Percentiles rank a stretch among this genome's conserved stretches.
Evolutionary conservation across 768 basidiomycete genomes (phyloP).

Genomic region (Leccinum olivaceopallidum): DNA sequence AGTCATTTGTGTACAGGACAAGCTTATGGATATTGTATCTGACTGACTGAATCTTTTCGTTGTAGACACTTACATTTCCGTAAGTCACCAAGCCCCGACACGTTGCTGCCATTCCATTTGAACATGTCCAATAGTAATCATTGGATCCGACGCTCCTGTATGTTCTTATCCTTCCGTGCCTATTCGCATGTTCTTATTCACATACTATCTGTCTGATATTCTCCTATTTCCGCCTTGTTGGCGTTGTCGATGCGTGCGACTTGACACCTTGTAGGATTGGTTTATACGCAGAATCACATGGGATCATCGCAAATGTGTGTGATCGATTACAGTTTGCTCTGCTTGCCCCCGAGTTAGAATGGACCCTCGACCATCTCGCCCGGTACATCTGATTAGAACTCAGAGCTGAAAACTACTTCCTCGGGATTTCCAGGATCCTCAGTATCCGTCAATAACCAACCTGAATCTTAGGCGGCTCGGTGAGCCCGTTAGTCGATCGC

Average conservation of each 20-base stretch:
- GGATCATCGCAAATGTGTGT: constrained; percentile 81
- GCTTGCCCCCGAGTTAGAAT: neutral
- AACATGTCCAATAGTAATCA: constrained; percentile 59
- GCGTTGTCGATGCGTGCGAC: neutral
- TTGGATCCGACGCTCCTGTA: constrained; percentile 73
- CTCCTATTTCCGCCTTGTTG: neutral
- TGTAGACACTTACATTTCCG: constrained; percentile 84
- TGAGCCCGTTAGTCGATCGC: constrained; percentile 61
- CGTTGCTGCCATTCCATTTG: neutral
- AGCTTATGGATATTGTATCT: neutral
- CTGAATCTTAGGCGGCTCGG: constrained; percentile 50
- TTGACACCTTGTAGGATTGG: constrained; percentile 61
- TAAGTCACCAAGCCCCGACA: constrained; percentile 39
- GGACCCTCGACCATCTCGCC: neutral
- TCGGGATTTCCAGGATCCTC: constrained; percentile 86
- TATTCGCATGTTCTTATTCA: neutral
- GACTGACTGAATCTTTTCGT: constrained; percentile 4
- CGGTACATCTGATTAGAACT: too few species aligned
- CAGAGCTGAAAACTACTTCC: neutral
- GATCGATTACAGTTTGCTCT: neutral
- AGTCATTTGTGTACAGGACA: neutral
- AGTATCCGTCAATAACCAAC: constrained; percentile 17
- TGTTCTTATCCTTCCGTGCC: constrained; percentile 20
- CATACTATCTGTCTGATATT: neutral
- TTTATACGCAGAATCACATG: constrained; percentile 82